phyloP scores from a whole-genome alignment of 1,284 basidiomycete species.

The Malassezia yamatoensis region DNA sequence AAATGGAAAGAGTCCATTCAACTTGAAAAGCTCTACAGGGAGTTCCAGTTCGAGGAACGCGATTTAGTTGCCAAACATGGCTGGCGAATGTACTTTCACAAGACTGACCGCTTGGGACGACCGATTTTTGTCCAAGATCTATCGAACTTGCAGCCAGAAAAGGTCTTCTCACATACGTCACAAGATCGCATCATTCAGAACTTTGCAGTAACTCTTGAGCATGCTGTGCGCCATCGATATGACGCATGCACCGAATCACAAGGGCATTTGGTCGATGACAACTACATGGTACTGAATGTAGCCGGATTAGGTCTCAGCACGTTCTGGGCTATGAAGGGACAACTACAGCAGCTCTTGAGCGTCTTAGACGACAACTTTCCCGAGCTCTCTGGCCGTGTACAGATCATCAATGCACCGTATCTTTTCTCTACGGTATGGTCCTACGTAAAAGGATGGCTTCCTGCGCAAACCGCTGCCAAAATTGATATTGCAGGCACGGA shows the following conservation, averaged over 20 bases:
- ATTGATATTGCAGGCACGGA: conserved; percentile 39
- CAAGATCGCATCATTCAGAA: conserved; percentile 38
- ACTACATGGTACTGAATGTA: conserved; percentile 43
- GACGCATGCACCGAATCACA: conserved; percentile 23
- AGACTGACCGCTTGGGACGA: conserved; percentile 33
- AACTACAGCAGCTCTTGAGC: conserved; percentile 35
- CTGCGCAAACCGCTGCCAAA: conserved; percentile 36
- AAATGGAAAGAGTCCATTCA: conserved; percentile 36
- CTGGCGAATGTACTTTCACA: conserved; percentile 48
- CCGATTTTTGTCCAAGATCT: conserved; percentile 46
- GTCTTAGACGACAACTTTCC: conserved; percentile 44
- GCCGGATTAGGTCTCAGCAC: conserved; percentile 35
- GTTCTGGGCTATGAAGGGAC: conserved; percentile 41
- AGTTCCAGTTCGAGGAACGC: conserved; percentile 33
- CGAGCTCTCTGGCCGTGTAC: conserved; percentile 38
- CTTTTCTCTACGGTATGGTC: conserved; percentile 41
- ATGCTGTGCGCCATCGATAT: conserved; percentile 36
- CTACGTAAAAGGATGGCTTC: conserved; percentile 43
- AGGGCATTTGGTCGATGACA: conserved; percentile 38
- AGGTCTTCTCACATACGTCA: conserved; percentile 30
- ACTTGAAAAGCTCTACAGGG: conserved; percentile 24
- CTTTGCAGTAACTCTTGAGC: conserved; percentile 42
- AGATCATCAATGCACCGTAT: conserved; percentile 45
- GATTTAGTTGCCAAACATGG: conserved; percentile 32
- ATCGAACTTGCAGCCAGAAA: conserved; percentile 27